Evolutionary conservation across 129 eudicot genomes (phyloP), one percentile per base, ranked within the genome.

Genomic region (Helianthus tuberosus): DNA sequence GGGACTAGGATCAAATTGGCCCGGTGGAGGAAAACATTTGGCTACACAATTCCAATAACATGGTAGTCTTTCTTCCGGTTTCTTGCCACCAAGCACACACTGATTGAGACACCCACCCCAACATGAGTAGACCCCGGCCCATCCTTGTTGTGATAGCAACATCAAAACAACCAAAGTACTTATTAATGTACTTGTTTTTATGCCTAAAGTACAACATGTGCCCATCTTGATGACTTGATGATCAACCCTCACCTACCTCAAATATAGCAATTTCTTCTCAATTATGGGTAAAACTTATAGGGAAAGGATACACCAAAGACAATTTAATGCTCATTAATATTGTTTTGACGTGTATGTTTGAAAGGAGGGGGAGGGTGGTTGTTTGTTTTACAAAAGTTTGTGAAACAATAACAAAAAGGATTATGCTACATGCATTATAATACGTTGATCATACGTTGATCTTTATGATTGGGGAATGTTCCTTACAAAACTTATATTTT

Each of bases 91-190:
- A 39, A 78, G 71, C 32, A 80, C 63, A 70, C 95, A 88, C 14
- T 75, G 55, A 35, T 85, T 88, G 9, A 77, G 82, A 64, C 95
- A 88, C 10, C 90, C 88, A 55, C 90, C 90, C 95, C 86, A 78
- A 66, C 86, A 85, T 13, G 67, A 63, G 35, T 83, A 76, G 11
- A 76, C 25, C 5, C 76, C 82, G 11, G 85, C 68, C n/a, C 46
- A 15, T 11, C 64, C 83, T 11, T 74, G 65, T 16, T 64, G 77
- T 48, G 44, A 35, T 53, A 64, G 25, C 32, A 77, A 16, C 54
- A 46, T 11, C 54, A 81, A 11, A 58, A 81, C 73, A 64, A 80
- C 27, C 15, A 83, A 43, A 66, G 66, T 11, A 53, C 48, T 16
- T 27, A 79, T 8, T 7, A 72, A 71, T 20, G 65, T 35, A 62